Evolutionary conservation across 495 filamentous ascomycete genomes (phyloP).

Genomic region (Podospora australis): DNA sequence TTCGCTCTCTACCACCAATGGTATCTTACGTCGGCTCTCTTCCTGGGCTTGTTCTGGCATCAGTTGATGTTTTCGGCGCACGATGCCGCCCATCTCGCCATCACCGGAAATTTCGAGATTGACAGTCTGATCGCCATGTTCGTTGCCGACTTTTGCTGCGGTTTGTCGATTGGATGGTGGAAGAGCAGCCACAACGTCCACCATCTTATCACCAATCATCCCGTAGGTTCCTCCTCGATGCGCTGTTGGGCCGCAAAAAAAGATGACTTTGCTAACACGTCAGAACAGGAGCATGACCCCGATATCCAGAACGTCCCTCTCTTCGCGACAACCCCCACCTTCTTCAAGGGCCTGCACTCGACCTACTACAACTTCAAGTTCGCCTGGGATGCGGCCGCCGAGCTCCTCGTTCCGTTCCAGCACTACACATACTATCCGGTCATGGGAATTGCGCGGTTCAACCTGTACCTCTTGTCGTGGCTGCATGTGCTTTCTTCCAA

Average conservation of each 20-base stretch:
- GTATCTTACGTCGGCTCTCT: slow-evolving; percentile 40
- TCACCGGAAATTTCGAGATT: slow-evolving; percentile 40
- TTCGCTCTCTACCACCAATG: slow-evolving; percentile 29
- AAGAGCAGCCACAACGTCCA: slow-evolving; percentile 50
- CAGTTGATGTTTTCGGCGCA: slow-evolving; percentile 50
- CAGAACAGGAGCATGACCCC: slow-evolving; percentile 48
- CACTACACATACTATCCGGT: slow-evolving; percentile 46
- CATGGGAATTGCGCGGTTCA: slow-evolving; percentile 48
- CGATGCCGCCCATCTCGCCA: slow-evolving; percentile 45
- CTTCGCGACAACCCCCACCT: slow-evolving; percentile 42
- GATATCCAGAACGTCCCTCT: slow-evolving; percentile 47
- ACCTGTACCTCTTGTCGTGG: slow-evolving; percentile 45
- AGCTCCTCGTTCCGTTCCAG: slow-evolving; percentile 36
- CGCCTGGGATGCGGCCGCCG: slow-evolving; percentile 36
- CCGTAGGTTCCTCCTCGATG: too few species aligned
- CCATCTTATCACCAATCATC: slow-evolving; percentile 45
- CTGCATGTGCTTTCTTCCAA: slow-evolving; percentile 31
- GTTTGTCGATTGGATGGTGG: slow-evolving; percentile 44
- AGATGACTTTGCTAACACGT: too few species aligned
- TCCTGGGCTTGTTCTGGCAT: slow-evolving; percentile 46
- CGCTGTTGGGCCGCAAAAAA: too few species aligned
- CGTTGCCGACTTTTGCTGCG: slow-evolving; percentile 5
- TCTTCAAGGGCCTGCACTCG: slow-evolving; percentile 37
- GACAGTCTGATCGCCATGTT: slow-evolving; percentile 15
- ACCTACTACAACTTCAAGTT: slow-evolving; percentile 43